Conservation (phyloP, 805 yeast genomes). For the Myxozyma neotropica region DNA sequence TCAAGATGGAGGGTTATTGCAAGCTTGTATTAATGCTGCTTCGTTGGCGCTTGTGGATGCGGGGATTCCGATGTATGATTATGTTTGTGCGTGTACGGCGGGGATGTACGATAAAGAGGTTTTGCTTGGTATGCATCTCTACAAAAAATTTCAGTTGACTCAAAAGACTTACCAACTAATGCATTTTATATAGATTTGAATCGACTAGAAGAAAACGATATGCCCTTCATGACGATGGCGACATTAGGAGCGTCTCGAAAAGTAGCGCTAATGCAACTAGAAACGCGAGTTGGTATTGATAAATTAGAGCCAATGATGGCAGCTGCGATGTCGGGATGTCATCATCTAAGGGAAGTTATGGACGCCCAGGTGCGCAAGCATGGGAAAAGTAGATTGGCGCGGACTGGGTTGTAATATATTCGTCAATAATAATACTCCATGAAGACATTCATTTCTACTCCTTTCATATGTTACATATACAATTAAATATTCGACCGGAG, state of each 20-base stretch:
- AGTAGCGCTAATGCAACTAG: conserved; percentile 72
- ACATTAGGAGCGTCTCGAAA: conserved; percentile 81
- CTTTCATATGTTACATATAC: too few relatives aligned
- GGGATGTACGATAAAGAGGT: conserved; percentile 81
- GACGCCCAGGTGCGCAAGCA: conserved; percentile 78
- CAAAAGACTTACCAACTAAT: background rate
- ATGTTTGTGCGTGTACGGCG: conserved; percentile 75
- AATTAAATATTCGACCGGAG: too few relatives aligned
- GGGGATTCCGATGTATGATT: conserved; percentile 91
- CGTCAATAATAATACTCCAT: background rate
- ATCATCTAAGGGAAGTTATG: conserved; percentile 79
- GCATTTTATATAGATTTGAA: conserved; percentile 60
- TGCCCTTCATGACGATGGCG: conserved; percentile 80
- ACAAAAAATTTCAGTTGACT: too few relatives aligned
- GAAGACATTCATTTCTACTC: background rate
- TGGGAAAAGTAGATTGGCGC: conserved; percentile 57
- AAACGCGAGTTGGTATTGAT: conserved; percentile 84
- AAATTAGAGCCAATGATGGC: conserved; percentile 72
- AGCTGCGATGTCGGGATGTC: conserved; percentile 85
- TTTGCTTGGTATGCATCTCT: conserved; percentile 49
- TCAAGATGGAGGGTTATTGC: conserved; percentile 86
- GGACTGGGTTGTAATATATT: background rate
- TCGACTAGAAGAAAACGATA: conserved; percentile 77
- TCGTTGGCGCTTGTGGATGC: conserved; percentile 92
- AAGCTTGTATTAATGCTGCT: conserved; percentile 79